Evolutionary conservation across 2,329 filamentous ascomycete genomes (phyloP).

Genomic region (Neobulgaria alba): DNA sequence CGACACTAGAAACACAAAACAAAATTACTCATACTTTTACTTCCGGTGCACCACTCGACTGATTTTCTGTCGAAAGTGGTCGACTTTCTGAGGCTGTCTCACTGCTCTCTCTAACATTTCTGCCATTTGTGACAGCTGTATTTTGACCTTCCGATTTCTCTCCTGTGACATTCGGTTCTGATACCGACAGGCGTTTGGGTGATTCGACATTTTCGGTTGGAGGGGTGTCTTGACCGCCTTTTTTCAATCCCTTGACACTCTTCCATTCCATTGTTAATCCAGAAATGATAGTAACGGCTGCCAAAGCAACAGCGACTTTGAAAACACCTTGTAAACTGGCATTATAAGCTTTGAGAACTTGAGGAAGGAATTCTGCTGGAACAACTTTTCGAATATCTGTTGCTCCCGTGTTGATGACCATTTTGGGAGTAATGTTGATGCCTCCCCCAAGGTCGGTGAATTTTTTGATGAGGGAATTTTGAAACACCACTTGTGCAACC

Average conservation of each 20-base stretch:
- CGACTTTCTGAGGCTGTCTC: no score
- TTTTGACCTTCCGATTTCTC: no score
- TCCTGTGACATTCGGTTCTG: no score
- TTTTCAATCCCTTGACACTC: slow-evolving; percentile 41
- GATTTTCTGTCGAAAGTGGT: no score
- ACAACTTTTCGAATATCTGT: slow-evolving; percentile 39
- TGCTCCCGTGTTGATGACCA: slow-evolving; percentile 34
- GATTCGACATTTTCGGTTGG: background rate
- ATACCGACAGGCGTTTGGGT: no score
- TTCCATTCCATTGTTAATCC: slow-evolving; percentile 47
- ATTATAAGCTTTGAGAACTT: slow-evolving; percentile 48
- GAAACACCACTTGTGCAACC: slow-evolving; percentile 23
- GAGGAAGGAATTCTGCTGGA: slow-evolving; percentile 31
- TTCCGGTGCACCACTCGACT: no score
- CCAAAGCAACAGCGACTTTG: slow-evolving; percentile 45
- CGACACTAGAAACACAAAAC: no score
- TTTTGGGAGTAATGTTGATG: slow-evolving; percentile 5
- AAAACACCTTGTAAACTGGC: slow-evolving; percentile 42
- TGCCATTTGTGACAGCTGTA: no score
- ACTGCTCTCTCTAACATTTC: no score
- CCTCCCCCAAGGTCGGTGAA: slow-evolving; percentile 4
- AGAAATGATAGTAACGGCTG: slow-evolving; percentile 38
- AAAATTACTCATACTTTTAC: no score
- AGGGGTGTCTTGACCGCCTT: slow-evolving; percentile 5
- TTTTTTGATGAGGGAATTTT: slow-evolving; percentile 20